Conservation (phyloP, 106 monocot species). For the Dendrobium catenatum region DNA sequence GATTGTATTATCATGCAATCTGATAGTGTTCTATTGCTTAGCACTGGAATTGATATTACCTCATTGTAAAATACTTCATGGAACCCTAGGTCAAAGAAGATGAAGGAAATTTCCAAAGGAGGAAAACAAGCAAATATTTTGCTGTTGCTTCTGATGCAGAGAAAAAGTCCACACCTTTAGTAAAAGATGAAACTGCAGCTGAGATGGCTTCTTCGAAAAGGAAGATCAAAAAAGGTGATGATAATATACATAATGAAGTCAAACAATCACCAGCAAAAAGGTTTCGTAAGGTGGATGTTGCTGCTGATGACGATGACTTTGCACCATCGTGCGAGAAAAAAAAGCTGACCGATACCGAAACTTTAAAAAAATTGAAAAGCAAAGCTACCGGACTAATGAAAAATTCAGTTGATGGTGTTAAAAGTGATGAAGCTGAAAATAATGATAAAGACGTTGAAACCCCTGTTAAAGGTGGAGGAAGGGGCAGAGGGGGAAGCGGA, state of each 20-base stretch:
- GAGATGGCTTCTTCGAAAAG: constrained; percentile 43
- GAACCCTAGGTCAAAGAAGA: constrained; percentile 25
- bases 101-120: constrained; percentile 45
- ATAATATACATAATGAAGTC: constrained; percentile 20
- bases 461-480: constrained; percentile 44
- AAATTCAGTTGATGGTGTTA: constrained; percentile 15
- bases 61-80: not conserved
- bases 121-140: constrained; percentile 91
- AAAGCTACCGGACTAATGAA: not conserved
- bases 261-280: constrained; percentile 40
- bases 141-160: constrained; percentile 27
- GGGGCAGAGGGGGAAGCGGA: constrained; percentile 71
- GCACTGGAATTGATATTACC: not conserved
- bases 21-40: not conserved
- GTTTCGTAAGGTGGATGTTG: constrained; percentile 29
- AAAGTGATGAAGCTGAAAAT: constrained; percentile 31
- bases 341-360: constrained; percentile 20
- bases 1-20: not conserved
- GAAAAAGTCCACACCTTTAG: not conserved
- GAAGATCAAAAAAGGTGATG: constrained; percentile 25
- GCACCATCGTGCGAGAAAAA: constrained; percentile 35
- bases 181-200: constrained; percentile 24
- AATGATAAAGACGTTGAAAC: constrained; percentile 24
- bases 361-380: constrained; percentile 46
- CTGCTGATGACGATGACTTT: constrained; percentile 60